These are phyloP conservation scores for Aspergillus sp. DNA, from an alignment of 2,329 filamentous ascomycete genomes.

Conservation along the genomic window DNA sequence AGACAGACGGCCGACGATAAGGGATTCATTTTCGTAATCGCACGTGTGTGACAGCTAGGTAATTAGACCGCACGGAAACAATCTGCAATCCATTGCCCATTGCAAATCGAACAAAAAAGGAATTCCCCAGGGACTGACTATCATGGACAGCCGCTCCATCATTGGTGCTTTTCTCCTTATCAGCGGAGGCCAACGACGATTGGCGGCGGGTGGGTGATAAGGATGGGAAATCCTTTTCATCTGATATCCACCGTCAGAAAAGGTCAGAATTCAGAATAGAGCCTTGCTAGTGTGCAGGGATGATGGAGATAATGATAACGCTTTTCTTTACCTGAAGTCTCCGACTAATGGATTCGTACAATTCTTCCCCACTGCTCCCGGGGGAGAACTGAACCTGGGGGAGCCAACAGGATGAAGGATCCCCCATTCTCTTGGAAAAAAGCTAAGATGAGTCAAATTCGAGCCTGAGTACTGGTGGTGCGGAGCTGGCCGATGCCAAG, in stretches of 20 bases:
- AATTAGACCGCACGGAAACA: background rate
- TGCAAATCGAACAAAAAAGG: background rate
- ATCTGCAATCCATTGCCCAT: slow-evolving; percentile 1
- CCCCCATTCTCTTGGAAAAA: background rate
- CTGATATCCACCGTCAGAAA: background rate
- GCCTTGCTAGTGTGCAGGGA: background rate
- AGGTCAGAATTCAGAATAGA: background rate
- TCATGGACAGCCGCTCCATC: background rate
- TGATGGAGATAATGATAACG: background rate
- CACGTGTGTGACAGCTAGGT: background rate
- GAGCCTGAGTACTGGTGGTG: background rate
- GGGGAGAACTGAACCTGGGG: background rate
- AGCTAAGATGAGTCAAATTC: background rate
- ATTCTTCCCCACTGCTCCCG: background rate
- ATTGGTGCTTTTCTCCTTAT: background rate
- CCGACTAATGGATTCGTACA: slow-evolving; percentile 2
- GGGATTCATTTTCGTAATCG: background rate
- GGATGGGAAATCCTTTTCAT: background rate
- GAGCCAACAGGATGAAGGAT: background rate
- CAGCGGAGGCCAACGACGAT: background rate
- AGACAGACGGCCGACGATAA: background rate
- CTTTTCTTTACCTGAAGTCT: slow-evolving; percentile 1
- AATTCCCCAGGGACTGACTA: background rate
- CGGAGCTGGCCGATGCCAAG: background rate
- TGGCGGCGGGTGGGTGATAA: background rate